Conservation (phyloP, 305 asterid genomes). For the Fraxinus latifolia region DNA sequence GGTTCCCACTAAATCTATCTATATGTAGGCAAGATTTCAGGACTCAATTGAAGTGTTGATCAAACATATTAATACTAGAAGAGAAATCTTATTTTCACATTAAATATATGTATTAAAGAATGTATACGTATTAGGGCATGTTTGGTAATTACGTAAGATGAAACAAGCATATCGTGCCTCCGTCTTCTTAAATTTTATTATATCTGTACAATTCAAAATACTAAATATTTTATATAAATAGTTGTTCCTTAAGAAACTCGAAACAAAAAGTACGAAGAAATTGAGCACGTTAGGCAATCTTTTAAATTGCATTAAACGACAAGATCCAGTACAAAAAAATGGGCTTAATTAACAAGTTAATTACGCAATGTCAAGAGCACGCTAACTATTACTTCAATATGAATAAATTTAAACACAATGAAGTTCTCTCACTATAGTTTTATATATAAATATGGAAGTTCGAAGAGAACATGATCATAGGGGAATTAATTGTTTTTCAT, state of each 20-base stretch:
- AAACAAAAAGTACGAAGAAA: background rate
- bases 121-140: background rate
- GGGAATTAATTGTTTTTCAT: background rate
- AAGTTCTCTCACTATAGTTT: background rate
- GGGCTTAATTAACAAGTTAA: background rate
- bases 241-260: background rate
- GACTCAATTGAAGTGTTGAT: background rate
- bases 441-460: constrained; percentile 13
- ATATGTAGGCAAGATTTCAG: background rate
- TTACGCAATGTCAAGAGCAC: constrained; percentile 17
- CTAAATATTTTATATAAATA: background rate
- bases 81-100: background rate
- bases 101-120: too few relatives aligned
- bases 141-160: background rate
- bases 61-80: background rate
- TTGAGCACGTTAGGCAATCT: background rate
- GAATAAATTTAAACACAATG: background rate
- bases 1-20: background rate
- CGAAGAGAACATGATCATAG: background rate
- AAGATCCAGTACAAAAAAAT: background rate
- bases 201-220: background rate
- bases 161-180: background rate
- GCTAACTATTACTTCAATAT: constrained; percentile 11
- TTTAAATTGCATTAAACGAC: constrained; percentile 22
- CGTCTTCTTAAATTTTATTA: background rate